phyloP scores from a whole-genome alignment of 495 filamentous ascomycete species.

The Penicillium fimorum region DNA sequence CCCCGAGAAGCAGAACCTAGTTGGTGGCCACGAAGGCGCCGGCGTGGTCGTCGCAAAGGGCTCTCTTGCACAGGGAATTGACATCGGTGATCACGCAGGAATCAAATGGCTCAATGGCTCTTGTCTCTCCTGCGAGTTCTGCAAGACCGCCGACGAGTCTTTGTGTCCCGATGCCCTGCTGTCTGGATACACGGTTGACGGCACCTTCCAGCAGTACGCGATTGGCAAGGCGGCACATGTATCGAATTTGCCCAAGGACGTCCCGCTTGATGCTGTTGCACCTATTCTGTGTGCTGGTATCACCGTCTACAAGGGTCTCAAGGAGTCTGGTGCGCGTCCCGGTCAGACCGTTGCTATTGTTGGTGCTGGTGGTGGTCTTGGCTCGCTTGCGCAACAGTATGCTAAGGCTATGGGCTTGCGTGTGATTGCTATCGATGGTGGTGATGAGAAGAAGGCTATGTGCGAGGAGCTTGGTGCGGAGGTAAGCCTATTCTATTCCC shows the following conservation, averaged over 20 bases:
- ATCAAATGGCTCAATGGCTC: conserved; percentile 91
- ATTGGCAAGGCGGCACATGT: conserved; percentile 83
- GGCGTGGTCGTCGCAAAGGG: conserved; percentile 82
- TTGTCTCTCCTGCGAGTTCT: conserved; percentile 77
- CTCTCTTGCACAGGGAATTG: conserved; percentile 65
- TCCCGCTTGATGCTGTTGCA: conserved; percentile 72
- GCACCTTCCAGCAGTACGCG: conserved; percentile 88
- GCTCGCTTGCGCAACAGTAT: conserved; percentile 78
- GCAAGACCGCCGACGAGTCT: conserved; percentile 70
- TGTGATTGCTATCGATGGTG: conserved; percentile 72
- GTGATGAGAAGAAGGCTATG: conserved; percentile 71
- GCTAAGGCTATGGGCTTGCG: conserved; percentile 82
- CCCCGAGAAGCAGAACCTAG: conserved; percentile 71
- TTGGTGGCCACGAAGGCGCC: conserved; percentile 93
- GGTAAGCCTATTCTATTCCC: conserved; percentile 9
- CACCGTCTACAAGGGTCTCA: conserved; percentile 88
- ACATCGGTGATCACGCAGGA: conserved; percentile 79
- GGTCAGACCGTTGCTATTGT: conserved; percentile 81
- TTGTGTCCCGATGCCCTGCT: conserved; percentile 70
- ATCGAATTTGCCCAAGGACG: conserved; percentile 71
- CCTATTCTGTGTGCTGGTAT: conserved; percentile 85
- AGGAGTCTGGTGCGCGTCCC: conserved; percentile 63
- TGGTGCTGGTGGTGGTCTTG: conserved; percentile 82
- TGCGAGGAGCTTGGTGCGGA: conserved; percentile 61
- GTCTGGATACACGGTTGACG: conserved; percentile 89